Evolutionary conservation across 768 basidiomycete species (phyloP).

Genomic region (Inosperma sp.): DNA sequence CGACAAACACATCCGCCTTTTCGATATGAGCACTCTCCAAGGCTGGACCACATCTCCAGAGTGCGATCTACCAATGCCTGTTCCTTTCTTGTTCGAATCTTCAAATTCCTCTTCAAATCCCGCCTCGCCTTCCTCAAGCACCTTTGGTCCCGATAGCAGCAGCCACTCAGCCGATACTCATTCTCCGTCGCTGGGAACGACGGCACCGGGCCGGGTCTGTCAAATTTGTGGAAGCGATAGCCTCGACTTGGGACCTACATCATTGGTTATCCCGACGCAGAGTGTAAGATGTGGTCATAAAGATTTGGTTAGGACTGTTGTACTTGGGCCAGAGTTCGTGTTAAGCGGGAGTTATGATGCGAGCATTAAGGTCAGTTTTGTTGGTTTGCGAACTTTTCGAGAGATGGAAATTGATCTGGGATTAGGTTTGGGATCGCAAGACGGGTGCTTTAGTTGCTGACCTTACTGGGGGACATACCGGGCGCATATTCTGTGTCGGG

Average conservation of each 20-base stretch:
- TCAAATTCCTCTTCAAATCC: constrained; percentile 15
- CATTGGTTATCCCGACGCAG: constrained; percentile 13
- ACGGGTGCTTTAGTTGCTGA: constrained; percentile 72
- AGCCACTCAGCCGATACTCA: background rate
- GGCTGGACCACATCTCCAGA: constrained; percentile 77
- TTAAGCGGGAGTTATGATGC: constrained; percentile 85
- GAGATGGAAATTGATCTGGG: too few relatives aligned
- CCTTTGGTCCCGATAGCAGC: background rate
- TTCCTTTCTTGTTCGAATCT: constrained; percentile 11
- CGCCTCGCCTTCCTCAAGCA: constrained; percentile 7
- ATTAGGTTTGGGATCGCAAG: constrained; percentile 74
- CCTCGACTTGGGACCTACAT: constrained; percentile 13
- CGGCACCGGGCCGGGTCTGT: constrained; percentile 34
- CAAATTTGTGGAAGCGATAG: constrained; percentile 48
- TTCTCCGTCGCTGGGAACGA: background rate
- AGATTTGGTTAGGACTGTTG: constrained; percentile 77
- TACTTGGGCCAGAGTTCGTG: constrained; percentile 64
- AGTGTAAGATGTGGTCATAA: constrained; percentile 45
- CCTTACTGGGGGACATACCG: constrained; percentile 70
- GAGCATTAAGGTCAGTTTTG: constrained; percentile 62
- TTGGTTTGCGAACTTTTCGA: background rate
- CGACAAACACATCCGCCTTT: constrained; percentile 71
- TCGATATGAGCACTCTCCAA: constrained; percentile 57
- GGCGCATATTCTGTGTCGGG: constrained; percentile 79
- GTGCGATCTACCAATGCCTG: constrained; percentile 32